Evolutionary conservation across 306 rosid genomes (phyloP).

Genomic region (Pueraria montana): DNA sequence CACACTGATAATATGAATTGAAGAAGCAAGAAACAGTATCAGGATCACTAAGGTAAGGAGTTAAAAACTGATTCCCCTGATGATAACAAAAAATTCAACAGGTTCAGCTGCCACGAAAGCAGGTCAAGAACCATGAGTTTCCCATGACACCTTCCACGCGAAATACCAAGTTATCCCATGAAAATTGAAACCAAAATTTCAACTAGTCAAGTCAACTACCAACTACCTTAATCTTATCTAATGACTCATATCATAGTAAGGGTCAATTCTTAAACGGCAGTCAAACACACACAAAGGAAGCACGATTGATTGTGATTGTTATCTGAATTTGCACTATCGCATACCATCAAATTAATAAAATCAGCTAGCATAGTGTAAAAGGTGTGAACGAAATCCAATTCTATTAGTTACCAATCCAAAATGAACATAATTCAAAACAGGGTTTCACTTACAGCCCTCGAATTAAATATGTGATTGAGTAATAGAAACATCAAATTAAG

Average conservation of each 20-base stretch:
- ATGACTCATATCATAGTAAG: not conserved
- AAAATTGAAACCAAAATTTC: slow-evolving; percentile 12
- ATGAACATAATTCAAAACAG: not conserved
- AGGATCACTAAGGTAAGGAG: not conserved
- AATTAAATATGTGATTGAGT: not conserved
- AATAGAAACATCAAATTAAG: not conserved
- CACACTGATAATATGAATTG: not conserved
- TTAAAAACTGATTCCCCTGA: not conserved
- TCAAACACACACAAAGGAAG: not conserved
- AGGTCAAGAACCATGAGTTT: not conserved
- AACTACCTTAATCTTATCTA: slow-evolving; percentile 20
- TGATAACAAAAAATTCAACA: not conserved
- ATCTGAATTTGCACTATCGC: not conserved
- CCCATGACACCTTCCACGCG: slow-evolving; percentile 1
- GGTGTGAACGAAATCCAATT: not conserved
- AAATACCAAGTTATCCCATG: not conserved
- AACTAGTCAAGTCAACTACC: slow-evolving; percentile 20
- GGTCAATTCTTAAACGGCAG: not conserved
- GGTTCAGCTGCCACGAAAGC: slow-evolving; percentile 8
- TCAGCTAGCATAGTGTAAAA: not conserved
- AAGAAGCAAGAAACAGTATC: not conserved
- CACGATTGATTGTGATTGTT: not conserved
- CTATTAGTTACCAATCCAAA: slow-evolving; percentile 16
- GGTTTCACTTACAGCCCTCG: not conserved
- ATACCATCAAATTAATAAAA: not conserved